A percentile compares a stretch with the other conserved stretches of the same genome.
Evolutionary conservation across 345 rosid species (phyloP).

Genomic region (Citropsis articulata): DNA sequence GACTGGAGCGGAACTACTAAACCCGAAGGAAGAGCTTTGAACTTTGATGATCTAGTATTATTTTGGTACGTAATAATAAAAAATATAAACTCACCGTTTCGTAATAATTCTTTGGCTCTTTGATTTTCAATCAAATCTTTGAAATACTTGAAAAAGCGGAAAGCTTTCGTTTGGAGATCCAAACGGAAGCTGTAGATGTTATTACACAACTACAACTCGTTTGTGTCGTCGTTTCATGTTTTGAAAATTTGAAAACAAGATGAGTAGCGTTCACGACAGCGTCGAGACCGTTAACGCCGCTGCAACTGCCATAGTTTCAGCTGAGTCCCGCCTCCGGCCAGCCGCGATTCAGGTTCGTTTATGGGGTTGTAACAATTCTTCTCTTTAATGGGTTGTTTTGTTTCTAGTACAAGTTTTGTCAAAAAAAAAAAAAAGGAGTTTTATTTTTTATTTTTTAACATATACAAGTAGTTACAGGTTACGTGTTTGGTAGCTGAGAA

Average conservation of each 20-base stretch:
- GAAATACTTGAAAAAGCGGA: neutral
- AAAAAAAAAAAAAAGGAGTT: too few relatives aligned
- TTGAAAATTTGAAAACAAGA: constrained; percentile 14
- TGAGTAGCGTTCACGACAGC: constrained; percentile 56
- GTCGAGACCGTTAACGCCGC: constrained; percentile 91
- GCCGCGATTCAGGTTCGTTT: constrained; percentile 48
- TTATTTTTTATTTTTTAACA: too few relatives aligned
- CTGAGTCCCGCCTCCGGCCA: constrained; percentile 85
- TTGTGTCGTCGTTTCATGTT: constrained; percentile 1
- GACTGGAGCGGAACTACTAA: constrained; percentile 43
- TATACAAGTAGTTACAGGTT: too few relatives aligned
- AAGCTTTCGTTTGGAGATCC: constrained; percentile 24
- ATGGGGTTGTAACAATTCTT: neutral
- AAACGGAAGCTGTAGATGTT: constrained; percentile 18
- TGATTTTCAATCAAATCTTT: neutral
- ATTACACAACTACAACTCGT: constrained; percentile 7
- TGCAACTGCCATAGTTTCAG: constrained; percentile 85
- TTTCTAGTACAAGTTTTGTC: neutral
- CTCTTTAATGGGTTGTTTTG: neutral
- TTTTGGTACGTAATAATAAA: too few relatives aligned
- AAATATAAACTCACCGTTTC: too few relatives aligned
- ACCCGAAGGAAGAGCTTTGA: constrained; percentile 3
- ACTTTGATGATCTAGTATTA: neutral
- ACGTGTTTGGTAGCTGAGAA: constrained; percentile 17
- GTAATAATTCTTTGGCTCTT: neutral